phyloP scores from a whole-genome alignment of 805 yeast species.

The Candida adriatica region DNA sequence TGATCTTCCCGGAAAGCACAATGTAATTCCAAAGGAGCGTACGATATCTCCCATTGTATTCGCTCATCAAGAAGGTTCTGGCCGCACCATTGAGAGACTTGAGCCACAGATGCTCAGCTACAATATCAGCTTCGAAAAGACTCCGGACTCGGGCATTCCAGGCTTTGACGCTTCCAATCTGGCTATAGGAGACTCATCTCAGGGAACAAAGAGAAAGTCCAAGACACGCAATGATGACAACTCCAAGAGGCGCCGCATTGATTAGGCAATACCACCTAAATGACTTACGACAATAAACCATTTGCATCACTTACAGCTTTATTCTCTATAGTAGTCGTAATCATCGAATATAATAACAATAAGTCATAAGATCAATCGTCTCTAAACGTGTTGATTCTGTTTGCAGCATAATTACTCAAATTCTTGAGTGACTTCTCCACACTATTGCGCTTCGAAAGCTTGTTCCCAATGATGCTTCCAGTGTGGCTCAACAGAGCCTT shows the following conservation, averaged over 20 bases:
- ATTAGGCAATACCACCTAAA: too few species aligned
- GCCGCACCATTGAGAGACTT: slow-evolving; percentile 42
- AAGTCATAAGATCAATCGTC: slow-evolving; percentile 2
- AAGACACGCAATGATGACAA: slow-evolving; percentile 28
- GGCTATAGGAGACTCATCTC: slow-evolving; percentile 40
- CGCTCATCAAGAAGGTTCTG: slow-evolving; percentile 27
- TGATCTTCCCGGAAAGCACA: slow-evolving; percentile 78
- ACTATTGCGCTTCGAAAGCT: slow-evolving; percentile 39
- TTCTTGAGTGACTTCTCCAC: slow-evolving; percentile 12
- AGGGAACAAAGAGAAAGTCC: slow-evolving; percentile 32
- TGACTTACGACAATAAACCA: too few species aligned
- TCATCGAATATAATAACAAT: not conserved
- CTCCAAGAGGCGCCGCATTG: slow-evolving; percentile 22
- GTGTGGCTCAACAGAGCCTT: slow-evolving; percentile 56
- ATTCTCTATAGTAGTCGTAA: too few species aligned
- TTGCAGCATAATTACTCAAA: slow-evolving; percentile 19
- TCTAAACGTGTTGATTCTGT: slow-evolving; percentile 20
- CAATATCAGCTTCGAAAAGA: slow-evolving; percentile 55
- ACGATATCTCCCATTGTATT: slow-evolving; percentile 32
- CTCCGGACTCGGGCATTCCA: slow-evolving; percentile 64
- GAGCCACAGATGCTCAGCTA: slow-evolving; percentile 41
- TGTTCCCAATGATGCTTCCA: slow-evolving; percentile 76
- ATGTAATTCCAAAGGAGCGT: slow-evolving; percentile 44
- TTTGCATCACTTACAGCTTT: too few species aligned
- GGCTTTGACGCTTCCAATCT: slow-evolving; percentile 66